These are phyloP conservation scores for Senecio squalidus DNA, from an alignment of 140 eudicot genomes.

Conservation along the genomic window DNA sequence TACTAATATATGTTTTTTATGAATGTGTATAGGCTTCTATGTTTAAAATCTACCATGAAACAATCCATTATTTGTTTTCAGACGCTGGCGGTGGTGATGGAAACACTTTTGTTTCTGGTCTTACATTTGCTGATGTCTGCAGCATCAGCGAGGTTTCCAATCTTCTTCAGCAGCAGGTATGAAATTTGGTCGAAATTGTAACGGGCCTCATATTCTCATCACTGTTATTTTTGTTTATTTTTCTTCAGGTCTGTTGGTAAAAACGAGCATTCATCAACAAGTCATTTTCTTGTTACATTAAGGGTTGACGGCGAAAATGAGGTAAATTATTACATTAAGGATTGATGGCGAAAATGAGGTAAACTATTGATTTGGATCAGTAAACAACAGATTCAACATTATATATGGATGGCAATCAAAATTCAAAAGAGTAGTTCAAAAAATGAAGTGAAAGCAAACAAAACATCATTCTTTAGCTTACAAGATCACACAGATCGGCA, in stretches of 20 bases:
- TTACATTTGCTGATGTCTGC: conserved; percentile 74
- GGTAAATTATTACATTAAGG: conserved; percentile 70
- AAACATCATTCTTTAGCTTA: no score
- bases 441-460: no score
- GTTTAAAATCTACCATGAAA: conserved; percentile 94
- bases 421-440: no score
- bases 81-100: conserved; percentile 63
- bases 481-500: no score
- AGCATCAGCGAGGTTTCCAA: conserved; percentile 68
- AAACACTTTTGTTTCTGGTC: conserved; percentile 78
- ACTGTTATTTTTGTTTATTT: background rate
- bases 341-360: conserved; percentile 86
- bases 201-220: background rate
- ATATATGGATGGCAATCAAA: no score
- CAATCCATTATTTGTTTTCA: conserved; percentile 74
- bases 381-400: no score
- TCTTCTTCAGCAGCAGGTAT: conserved; percentile 92
- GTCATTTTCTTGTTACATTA: conserved; percentile 85
- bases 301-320: conserved; percentile 73
- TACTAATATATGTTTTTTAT: no score
- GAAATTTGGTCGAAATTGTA: background rate
- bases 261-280: conserved; percentile 86
- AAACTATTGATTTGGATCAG: no score
- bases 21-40: conserved; percentile 69
- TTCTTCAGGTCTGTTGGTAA: conserved; percentile 85